Evolutionary conservation across 768 basidiomycete species (phyloP), one percentile per base, ranked within the genome.

Genomic region (Tricholomella constricta): DNA sequence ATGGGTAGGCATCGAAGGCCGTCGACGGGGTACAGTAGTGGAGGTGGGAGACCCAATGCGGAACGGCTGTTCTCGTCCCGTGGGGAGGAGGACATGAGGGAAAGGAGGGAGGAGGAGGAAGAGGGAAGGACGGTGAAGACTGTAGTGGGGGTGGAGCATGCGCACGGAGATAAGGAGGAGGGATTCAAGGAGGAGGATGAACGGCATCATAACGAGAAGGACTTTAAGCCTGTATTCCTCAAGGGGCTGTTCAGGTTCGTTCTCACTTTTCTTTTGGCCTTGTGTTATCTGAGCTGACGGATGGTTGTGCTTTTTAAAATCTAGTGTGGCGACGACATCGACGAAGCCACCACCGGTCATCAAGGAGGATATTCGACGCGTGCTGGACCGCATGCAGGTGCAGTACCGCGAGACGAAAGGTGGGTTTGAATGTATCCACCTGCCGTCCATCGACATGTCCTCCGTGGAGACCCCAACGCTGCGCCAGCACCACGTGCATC

Each of bases 361-460:
- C 71, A 90, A 92, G 69, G 72, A 78, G 52, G 96, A 98, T 69
- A 88, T 99, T 58, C 79, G 81, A 44, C 81, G 83, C 11, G 95
- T 97, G 1, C 79, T 98, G 34, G 91, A 95, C 62, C 83, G 95
- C 42, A 93, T 98, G 85, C 94, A 95, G 57, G 89, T 99, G 27
- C 92, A 94, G 69, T 94, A 97, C 66, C 83, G 93, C 35, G 90
- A 94, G 68, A 93, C 83, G 60, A 91, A 87, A 71, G 78, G 84
- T 52, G 97, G 96, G 2, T 98, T 93, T 67, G 96, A 99, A 68
- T 99, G 97, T 72, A 90, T 96, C 20, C 94, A 99, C 67, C 71
- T 91, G 26, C 96, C 96, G 0, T 94, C 92, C 25, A 98, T 98
- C 68, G 94, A 97, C 65, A 72, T 98, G 9, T 79, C 88, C 3